These are phyloP conservation scores for Phytophthora pinifolia DNA, from an alignment of 352 stramenopile species.

Conservation along the genomic window DNA sequence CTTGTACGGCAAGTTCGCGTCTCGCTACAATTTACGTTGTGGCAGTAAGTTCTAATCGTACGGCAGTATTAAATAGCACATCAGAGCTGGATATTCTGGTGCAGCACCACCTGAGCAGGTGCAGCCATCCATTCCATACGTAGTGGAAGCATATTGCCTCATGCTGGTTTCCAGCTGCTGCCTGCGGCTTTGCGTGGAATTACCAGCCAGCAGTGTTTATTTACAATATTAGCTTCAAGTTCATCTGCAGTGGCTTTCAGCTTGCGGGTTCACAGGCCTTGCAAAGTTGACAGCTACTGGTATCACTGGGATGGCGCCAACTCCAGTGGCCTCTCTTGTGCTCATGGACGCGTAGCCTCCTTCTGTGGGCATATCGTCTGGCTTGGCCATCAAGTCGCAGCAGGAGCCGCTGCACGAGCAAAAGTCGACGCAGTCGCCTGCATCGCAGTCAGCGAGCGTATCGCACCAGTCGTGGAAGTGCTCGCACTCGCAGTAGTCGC, in stretches of 20 bases:
- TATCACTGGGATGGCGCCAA: conserved; percentile 1
- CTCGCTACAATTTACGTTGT: conserved; percentile 1
- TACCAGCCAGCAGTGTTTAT: no score
- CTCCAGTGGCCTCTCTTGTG: conserved; percentile 1
- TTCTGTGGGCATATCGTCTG: neutral
- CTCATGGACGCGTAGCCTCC: conserved; percentile 4
- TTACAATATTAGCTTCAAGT: neutral
- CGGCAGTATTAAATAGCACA: neutral
- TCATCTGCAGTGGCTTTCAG: neutral
- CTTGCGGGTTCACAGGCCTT: neutral
- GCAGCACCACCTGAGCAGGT: neutral
- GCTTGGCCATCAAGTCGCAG: conserved; percentile 7
- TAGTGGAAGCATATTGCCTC: no score
- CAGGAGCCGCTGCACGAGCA: conserved; percentile 8
- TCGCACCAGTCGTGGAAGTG: conserved; percentile 10
- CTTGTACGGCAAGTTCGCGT: neutral
- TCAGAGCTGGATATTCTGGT: conserved; percentile 1
- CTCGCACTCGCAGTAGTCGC: conserved; percentile 12
- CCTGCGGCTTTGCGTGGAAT: no score
- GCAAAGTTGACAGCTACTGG: conserved; percentile 11
- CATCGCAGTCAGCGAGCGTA: conserved; percentile 16
- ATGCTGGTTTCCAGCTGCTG: neutral
- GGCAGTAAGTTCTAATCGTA: no score
- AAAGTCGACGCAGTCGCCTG: conserved; percentile 15
- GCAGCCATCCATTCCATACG: no score